Evolutionary conservation across 2,329 filamentous ascomycete genomes (phyloP), one percentile per base, ranked within the genome.

Genomic region (Penicillium sp.): DNA sequence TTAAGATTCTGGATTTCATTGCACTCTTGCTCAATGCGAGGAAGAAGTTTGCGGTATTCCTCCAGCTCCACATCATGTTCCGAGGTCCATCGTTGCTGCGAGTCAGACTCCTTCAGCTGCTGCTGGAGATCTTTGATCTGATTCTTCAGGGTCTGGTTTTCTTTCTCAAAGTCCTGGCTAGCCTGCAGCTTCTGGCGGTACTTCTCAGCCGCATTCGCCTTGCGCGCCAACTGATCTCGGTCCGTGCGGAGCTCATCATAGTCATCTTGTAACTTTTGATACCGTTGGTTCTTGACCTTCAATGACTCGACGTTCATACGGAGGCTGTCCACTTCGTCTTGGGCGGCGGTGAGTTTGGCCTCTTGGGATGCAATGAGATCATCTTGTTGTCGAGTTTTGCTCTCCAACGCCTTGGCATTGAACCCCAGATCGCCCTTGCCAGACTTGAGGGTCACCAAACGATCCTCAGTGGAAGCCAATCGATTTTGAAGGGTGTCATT

Each of bases 361-460:
- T 93, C 90, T 64, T 91, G 84, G 24, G 80, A 83, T 39, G 86
- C 85, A 67, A 93, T 92, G 49, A 91, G 79, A 56, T 88, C 82
- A 70, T 90, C 87, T 66, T 89, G 86, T 65, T 91, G 76, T 33
- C 74, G 71, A 5, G 75, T 87, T 79, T 64, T 89, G 76, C 58
- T 80, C 74, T 73, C 74, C 35, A 77, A 57, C 1, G 72, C 73
- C 62, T 73, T 77, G 51, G 70, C 71, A 60, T 73, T 75, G 76
- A 81, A 69, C 76, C 83, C 71, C 77, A 72, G 56, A 45, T 78
- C 76, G 10, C 74, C 76, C 52, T 78, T 76, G 16, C 77, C 77
- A n/a, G 77, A 78, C 54, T 77, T 75, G 78, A 72, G 78, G 74
- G 69, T 84, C 76, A 76, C 84, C 75, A 72, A 79, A 64, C 70